Percentiles rank a stretch among this genome's conserved stretches.
phyloP scores from a whole-genome alignment of 2,329 filamentous ascomycete genomes.

The Fusarium vanettenii region DNA sequence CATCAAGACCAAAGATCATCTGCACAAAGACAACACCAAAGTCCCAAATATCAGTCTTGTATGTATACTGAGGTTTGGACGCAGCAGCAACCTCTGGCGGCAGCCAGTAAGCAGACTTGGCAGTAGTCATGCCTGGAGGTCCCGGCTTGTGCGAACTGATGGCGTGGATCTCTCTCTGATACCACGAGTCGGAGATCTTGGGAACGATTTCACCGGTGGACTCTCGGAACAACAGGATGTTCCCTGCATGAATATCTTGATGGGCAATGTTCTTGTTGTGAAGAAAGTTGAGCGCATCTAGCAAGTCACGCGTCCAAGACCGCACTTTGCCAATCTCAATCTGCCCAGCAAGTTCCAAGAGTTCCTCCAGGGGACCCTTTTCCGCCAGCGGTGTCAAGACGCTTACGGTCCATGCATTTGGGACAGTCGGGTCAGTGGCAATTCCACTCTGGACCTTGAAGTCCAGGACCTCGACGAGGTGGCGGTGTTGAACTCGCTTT shows the following conservation, averaged over 20 bases:
- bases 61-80: constrained; percentile 71
- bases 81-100: constrained; percentile 79
- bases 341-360: constrained; percentile 81
- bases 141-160: constrained; percentile 66
- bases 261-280: constrained; percentile 88
- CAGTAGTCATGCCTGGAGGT: constrained; percentile 65
- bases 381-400: constrained; percentile 82
- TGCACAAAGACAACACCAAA: constrained; percentile 92
- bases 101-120: constrained; percentile 84
- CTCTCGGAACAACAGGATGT: constrained; percentile 81
- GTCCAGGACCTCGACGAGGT: constrained; percentile 82
- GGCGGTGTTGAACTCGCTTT: constrained; percentile 79
- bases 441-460: constrained; percentile 77
- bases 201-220: constrained; percentile 75
- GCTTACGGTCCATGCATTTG: constrained; percentile 75
- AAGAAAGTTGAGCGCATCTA: constrained; percentile 88
- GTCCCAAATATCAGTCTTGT: constrained; percentile 95
- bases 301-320: constrained; percentile 90
- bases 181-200: constrained; percentile 80
- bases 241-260: constrained; percentile 82
- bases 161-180: constrained; percentile 74
- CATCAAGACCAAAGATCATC: constrained; percentile 89
- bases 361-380: constrained; percentile 84
- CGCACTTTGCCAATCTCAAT: constrained; percentile 81
- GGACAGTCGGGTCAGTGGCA: constrained; percentile 51